These are phyloP conservation scores for Thraustochytrium striatum DNA, from an alignment of 352 stramenopile species.

Conservation along the genomic window DNA sequence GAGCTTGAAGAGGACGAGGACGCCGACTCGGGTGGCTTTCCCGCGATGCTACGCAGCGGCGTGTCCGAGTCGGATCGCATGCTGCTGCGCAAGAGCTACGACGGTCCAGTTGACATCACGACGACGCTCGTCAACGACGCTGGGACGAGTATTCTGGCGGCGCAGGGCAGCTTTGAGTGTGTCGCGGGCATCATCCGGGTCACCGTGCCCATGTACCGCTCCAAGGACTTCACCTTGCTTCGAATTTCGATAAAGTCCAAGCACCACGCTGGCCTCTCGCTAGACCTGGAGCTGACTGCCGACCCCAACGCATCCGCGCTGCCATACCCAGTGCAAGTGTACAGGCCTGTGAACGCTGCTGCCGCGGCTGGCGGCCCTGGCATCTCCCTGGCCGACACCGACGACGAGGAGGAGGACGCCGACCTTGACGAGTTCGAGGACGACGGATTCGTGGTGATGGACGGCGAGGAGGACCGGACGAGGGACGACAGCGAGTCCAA, in stretches of 20 bases:
- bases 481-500: too few relatives aligned
- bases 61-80: background rate
- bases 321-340: background rate
- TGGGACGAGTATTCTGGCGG: background rate
- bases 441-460: background rate
- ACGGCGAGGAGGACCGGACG: too few relatives aligned
- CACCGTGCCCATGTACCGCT: background rate
- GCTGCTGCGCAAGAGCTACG: background rate
- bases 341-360: background rate
- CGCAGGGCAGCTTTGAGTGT: background rate
- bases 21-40: background rate
- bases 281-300: background rate
- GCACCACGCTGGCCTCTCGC: background rate
- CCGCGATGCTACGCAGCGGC: background rate
- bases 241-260: background rate
- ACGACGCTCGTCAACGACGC: background rate
- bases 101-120: background rate
- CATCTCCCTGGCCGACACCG: background rate
- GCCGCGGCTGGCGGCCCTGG: too few relatives aligned
- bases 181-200: background rate
- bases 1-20: background rate
- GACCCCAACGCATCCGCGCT: background rate
- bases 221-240: background rate
- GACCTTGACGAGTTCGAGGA: background rate
- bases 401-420: background rate